Percentiles rank a stretch among this genome's conserved stretches.
Conservation (phyloP, 176 grass and related monocot species). For the Metroxylon sagu region DNA sequence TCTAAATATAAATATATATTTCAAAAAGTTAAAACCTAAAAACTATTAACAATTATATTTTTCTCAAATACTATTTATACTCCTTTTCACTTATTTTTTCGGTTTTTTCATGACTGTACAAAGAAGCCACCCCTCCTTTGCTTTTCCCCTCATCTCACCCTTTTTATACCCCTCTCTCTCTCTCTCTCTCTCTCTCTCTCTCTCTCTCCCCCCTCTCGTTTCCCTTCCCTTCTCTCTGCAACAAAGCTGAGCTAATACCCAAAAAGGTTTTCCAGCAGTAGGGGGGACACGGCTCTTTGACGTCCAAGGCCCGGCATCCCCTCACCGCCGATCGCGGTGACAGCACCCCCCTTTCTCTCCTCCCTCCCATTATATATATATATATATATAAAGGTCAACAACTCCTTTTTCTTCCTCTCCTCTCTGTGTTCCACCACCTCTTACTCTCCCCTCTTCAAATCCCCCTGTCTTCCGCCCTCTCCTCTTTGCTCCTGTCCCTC, state of each 20-base stretch:
- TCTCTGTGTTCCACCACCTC: conserved; percentile 7
- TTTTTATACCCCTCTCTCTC: neutral
- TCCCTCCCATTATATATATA: too few relatives aligned
- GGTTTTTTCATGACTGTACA: too few relatives aligned
- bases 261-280: conserved; percentile 2
- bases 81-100: too few relatives aligned
- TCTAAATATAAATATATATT: too few relatives aligned
- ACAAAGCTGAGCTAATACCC: neutral
- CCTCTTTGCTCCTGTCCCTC: neutral
- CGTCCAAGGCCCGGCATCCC: conserved; percentile 6
- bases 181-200: neutral
- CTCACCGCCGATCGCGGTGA: neutral
- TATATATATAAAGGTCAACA: too few relatives aligned
- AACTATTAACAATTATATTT: too few relatives aligned
- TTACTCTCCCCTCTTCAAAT: conserved; percentile 13
- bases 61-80: too few relatives aligned
- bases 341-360: too few relatives aligned
- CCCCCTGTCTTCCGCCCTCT: conserved; percentile 12
- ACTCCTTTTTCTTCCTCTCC: too few relatives aligned
- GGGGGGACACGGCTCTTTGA: neutral
- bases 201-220: neutral
- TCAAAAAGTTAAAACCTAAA: too few relatives aligned
- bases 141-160: too few relatives aligned
- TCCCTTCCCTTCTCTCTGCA: neutral
- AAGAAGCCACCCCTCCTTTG: too few relatives aligned